Conservation (phyloP, 140 eudicot species). For the Oenanthe javanica region DNA sequence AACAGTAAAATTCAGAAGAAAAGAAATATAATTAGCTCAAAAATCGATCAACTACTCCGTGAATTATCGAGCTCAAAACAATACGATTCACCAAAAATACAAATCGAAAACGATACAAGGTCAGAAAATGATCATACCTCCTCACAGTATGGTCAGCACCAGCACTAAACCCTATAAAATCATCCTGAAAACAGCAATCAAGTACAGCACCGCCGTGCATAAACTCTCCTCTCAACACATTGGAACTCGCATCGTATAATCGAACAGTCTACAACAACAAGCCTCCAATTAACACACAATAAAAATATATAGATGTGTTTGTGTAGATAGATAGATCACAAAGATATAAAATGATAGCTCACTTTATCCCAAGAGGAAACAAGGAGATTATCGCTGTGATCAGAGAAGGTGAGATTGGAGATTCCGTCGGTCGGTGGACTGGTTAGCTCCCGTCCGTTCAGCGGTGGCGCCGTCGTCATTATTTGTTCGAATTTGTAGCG, state of each 20-base stretch:
- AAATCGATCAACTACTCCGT: neutral
- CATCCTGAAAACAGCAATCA: constrained; percentile 97
- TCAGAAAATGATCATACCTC: constrained; percentile 29
- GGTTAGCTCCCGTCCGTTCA: constrained; percentile 58
- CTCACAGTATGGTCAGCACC: constrained; percentile 74
- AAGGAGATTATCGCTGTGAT: constrained; percentile 80
- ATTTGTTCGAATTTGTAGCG: constrained; percentile 8
- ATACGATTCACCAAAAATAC: neutral
- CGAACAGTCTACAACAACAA: constrained; percentile 62
- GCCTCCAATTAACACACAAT: neutral
- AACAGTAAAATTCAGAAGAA: neutral
- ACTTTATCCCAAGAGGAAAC: constrained; percentile 99
- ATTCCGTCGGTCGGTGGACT: constrained; percentile 88
- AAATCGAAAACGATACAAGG: neutral
- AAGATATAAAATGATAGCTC: neutral
- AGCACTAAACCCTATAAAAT: constrained; percentile 82
- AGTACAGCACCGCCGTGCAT: constrained; percentile 88
- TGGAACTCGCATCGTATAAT: constrained; percentile 76
- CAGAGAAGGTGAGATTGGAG: constrained; percentile 88
- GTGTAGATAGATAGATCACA: neutral
- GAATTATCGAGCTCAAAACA: neutral
- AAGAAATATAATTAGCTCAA: neutral
- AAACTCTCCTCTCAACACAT: constrained; percentile 83
- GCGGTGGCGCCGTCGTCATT: constrained; percentile 54
- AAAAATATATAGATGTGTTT: neutral